phyloP scores from a whole-genome alignment of 352 stramenopile genomes.

The Phytophthora sp. region DNA sequence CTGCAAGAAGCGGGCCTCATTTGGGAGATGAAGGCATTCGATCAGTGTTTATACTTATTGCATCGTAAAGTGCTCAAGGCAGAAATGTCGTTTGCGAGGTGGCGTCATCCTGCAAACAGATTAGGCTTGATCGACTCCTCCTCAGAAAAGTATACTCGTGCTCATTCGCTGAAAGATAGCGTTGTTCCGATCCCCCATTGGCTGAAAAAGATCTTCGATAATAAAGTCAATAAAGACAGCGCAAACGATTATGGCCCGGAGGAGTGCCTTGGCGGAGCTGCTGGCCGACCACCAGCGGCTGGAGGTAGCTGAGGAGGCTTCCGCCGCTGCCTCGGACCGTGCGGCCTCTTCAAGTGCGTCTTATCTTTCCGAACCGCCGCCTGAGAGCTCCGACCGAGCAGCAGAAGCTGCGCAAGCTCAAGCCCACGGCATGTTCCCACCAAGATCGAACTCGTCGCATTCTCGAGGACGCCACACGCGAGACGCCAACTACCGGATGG shows the following conservation, averaged over 20 bases:
- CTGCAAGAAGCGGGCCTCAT: too few relatives aligned
- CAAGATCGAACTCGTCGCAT: slow-evolving; percentile 13
- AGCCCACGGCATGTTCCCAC: not conserved
- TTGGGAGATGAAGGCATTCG: not conserved
- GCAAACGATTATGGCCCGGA: slow-evolving; percentile 33
- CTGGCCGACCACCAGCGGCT: slow-evolving; percentile 39
- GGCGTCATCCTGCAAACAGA: not conserved
- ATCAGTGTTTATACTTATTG: not conserved
- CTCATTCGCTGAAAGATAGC: slow-evolving; percentile 20
- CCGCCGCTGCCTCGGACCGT: not conserved
- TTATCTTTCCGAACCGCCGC: not conserved
- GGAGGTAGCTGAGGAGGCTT: slow-evolving; percentile 14
- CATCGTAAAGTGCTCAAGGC: not conserved
- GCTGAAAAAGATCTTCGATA: slow-evolving; percentile 26
- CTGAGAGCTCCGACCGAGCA: slow-evolving; percentile 8
- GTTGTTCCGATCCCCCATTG: not conserved
- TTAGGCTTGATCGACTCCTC: slow-evolving; percentile 1
- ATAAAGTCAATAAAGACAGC: slow-evolving; percentile 33
- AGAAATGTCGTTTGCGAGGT: not conserved
- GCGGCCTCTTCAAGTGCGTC: not conserved
- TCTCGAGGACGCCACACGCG: slow-evolving; percentile 13
- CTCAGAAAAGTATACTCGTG: slow-evolving; percentile 22
- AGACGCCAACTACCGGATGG: slow-evolving; percentile 54
- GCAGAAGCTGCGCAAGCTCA: slow-evolving; percentile 23
- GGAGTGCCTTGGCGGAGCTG: slow-evolving; percentile 37